Conservation (phyloP, 129 eudicot genomes). For the sunflower (Helianthus annuus) region DNA sequence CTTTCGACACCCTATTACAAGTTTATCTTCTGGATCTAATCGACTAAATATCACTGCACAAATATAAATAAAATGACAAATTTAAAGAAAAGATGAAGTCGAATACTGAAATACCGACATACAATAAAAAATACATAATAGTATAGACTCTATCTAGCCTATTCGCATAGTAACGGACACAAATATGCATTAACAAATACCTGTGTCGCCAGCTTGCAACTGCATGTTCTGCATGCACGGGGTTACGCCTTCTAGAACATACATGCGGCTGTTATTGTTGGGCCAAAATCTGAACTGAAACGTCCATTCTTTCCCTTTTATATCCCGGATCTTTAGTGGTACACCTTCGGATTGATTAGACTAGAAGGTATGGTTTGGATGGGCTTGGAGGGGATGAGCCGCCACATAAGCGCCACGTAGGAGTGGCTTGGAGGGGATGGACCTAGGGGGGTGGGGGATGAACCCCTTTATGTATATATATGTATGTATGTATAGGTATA, state of each 20-base stretch:
- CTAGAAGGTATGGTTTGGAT: too few species aligned
- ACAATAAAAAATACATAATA: too few species aligned
- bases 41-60: constrained; percentile 78
- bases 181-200: too few species aligned
- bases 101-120: background rate
- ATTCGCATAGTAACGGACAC: too few species aligned
- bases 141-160: too few species aligned
- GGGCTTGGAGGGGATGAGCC: too few species aligned
- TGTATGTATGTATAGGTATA: too few species aligned
- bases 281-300: constrained; percentile 99
- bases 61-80: constrained; percentile 3
- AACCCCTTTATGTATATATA: too few species aligned
- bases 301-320: constrained; percentile 95
- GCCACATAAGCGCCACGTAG: too few species aligned
- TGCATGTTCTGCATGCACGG: constrained; percentile 91
- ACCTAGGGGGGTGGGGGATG: too few species aligned
- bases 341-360: constrained; percentile 82
- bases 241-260: constrained; percentile 91
- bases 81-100: background rate
- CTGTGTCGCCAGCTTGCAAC: constrained; percentile 96
- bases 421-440: too few species aligned
- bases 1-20: constrained; percentile 83
- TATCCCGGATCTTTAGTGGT: constrained; percentile 75
- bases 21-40: constrained; percentile 74
- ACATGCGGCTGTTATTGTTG: constrained; percentile 97